Evolutionary conservation across 2,329 filamentous ascomycete species (phyloP).

Genomic region (Talaromyces sp.): DNA sequence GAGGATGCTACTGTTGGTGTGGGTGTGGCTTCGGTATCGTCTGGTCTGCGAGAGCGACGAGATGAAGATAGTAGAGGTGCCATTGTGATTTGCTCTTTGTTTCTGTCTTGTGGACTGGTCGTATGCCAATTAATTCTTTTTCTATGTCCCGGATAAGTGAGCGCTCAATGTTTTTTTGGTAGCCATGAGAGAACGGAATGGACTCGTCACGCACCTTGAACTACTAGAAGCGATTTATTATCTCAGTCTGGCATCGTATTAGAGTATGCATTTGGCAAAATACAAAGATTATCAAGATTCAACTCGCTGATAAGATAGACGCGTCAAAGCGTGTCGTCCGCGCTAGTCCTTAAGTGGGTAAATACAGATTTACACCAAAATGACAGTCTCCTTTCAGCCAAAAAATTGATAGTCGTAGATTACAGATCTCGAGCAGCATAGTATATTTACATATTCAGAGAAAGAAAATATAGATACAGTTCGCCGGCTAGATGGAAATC

Average conservation of each 20-base stretch:
- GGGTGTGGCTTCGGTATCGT: neutral
- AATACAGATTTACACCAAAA: slow-evolving; percentile 11
- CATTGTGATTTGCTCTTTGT: neutral
- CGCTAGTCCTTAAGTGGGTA: slow-evolving; percentile 30
- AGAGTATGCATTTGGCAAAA: neutral
- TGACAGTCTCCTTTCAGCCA: no score
- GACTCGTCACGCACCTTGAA: no score
- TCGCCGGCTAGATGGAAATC: neutral
- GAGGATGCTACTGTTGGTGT: neutral
- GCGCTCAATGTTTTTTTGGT: neutral
- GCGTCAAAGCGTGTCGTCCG: slow-evolving; percentile 24
- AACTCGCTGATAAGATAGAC: neutral
- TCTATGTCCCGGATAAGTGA: neutral
- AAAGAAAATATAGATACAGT: neutral
- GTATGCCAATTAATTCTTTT: neutral
- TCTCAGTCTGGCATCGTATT: neutral
- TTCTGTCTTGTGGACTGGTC: slow-evolving; percentile 1
- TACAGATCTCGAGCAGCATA: neutral
- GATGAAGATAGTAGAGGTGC: neutral
- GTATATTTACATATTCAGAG: neutral
- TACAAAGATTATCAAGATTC: neutral
- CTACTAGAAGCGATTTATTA: no score
- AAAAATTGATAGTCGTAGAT: neutral
- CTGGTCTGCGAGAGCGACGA: slow-evolving; percentile 1
- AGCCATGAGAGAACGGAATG: neutral